Evolutionary conservation across 441 rosid species (phyloP).

Genomic region (Syzygium syzygioides): DNA sequence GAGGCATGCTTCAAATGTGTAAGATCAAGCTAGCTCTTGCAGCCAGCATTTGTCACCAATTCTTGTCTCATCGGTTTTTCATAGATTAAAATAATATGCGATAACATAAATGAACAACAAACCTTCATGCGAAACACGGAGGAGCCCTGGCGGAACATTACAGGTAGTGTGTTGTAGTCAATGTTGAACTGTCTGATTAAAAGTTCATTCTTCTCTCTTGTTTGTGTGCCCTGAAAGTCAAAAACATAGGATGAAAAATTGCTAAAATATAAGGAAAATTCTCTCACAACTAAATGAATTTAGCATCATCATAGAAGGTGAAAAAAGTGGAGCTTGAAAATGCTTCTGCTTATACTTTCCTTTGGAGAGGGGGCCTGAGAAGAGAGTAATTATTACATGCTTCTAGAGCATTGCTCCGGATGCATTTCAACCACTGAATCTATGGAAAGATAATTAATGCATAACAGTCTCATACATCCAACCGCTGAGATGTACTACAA

Average conservation of each 20-base stretch:
- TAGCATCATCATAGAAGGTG: neutral
- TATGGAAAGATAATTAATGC: neutral
- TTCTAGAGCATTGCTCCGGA: neutral
- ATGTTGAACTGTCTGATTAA: conserved; percentile 57
- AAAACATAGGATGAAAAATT: neutral
- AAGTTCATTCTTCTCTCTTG: conserved; percentile 66
- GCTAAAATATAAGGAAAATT: neutral
- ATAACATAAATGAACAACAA: conserved; percentile 1
- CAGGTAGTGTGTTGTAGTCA: conserved; percentile 49
- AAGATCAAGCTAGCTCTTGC: neutral
- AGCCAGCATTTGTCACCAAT: neutral
- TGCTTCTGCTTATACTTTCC: neutral
- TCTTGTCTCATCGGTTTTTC: neutral
- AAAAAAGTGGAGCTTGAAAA: neutral
- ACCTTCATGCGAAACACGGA: conserved; percentile 50
- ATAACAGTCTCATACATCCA: neutral
- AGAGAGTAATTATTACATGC: neutral
- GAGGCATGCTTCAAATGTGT: neutral
- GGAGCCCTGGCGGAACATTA: conserved; percentile 76
- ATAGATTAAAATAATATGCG: neutral
- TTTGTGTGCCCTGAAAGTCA: conserved; percentile 67
- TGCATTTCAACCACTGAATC: neutral
- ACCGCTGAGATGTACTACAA: neutral
- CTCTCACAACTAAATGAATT: neutral
- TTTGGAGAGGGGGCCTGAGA: neutral